A percentile compares a stretch with the other conserved stretches of the same genome.
Evolutionary conservation across 139 green algal genomes (phyloP).

Genomic region (Chlamydomonas sp.): DNA sequence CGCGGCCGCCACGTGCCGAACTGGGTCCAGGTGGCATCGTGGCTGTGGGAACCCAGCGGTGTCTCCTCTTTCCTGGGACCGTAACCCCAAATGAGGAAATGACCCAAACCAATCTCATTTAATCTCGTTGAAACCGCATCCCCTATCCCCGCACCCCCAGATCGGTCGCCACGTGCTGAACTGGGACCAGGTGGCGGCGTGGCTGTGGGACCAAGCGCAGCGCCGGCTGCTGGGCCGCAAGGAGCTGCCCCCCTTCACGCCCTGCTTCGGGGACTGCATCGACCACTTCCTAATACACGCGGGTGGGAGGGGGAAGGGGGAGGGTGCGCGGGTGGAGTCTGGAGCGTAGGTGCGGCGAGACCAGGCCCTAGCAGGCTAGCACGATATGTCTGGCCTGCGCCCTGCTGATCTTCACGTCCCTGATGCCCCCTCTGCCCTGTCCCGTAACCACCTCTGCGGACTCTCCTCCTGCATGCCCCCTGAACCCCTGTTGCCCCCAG

Average conservation of each 20-base stretch:
- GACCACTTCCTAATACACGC: conserved; percentile 70
- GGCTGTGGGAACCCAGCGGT: no score
- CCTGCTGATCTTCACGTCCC: background rate
- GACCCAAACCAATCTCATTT: background rate
- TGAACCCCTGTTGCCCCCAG: conserved; percentile 28
- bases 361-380: no score
- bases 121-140: background rate
- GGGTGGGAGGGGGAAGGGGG: conserved; percentile 24
- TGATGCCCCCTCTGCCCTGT: background rate
- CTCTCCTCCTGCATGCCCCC: background rate
- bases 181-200: conserved; percentile 33
- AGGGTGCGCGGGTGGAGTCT: no score
- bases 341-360: no score
- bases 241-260: conserved; percentile 42
- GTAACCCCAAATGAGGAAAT: no score
- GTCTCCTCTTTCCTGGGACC: no score
- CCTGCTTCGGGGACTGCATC: conserved; percentile 48
- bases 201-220: conserved; percentile 29
- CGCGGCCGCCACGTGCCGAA: no score
- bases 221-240: conserved; percentile 27
- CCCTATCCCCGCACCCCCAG: background rate
- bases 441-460: no score
- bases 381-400: no score
- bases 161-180: conserved; percentile 36
- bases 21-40: no score